Percentiles rank a stretch among this genome's conserved stretches.
phyloP scores from a whole-genome alignment of 768 basidiomycete species.

The Tulasnella sp. region DNA sequence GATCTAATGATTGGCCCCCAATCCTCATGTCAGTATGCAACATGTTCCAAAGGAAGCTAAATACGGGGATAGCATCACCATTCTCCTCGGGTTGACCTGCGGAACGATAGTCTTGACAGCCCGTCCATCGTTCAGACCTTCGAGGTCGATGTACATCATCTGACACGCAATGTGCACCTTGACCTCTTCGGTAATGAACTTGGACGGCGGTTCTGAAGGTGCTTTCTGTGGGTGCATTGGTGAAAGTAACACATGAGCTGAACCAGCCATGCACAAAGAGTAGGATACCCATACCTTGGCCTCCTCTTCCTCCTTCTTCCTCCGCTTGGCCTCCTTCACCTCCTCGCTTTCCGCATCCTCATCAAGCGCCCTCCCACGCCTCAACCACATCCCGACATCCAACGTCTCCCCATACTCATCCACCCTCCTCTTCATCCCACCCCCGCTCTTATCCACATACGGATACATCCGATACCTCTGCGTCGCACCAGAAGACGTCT shows the following conservation, averaged over 20 bases:
- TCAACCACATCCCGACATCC: slow-evolving; percentile 91
- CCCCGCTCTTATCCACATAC: slow-evolving; percentile 66
- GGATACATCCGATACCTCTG: slow-evolving; percentile 96
- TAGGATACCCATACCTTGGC: slow-evolving; percentile 44
- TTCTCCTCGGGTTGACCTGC: slow-evolving; percentile 90
- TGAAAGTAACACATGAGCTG: neutral
- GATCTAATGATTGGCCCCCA: too few relatives aligned
- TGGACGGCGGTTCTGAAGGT: slow-evolving; percentile 78
- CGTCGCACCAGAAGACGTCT: slow-evolving; percentile 52
- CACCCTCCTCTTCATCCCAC: slow-evolving; percentile 53
- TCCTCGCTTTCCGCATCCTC: slow-evolving; percentile 82
- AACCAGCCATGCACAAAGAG: neutral
- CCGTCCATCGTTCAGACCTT: slow-evolving; percentile 91
- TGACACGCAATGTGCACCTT: slow-evolving; percentile 77
- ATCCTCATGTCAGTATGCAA: neutral
- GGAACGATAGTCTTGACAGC: slow-evolving; percentile 95
- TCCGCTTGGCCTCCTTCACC: slow-evolving; percentile 53
- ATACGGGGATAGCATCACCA: slow-evolving; percentile 42
- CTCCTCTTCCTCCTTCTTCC: slow-evolving; percentile 65
- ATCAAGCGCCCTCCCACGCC: slow-evolving; percentile 83
- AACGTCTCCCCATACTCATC: slow-evolving; percentile 94
- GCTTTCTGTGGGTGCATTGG: slow-evolving; percentile 39
- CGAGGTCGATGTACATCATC: slow-evolving; percentile 87
- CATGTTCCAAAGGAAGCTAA: neutral
- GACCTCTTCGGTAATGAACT: slow-evolving; percentile 66